Conservation (phyloP, 116 monocot genomes). For the Iris pallida region DNA sequence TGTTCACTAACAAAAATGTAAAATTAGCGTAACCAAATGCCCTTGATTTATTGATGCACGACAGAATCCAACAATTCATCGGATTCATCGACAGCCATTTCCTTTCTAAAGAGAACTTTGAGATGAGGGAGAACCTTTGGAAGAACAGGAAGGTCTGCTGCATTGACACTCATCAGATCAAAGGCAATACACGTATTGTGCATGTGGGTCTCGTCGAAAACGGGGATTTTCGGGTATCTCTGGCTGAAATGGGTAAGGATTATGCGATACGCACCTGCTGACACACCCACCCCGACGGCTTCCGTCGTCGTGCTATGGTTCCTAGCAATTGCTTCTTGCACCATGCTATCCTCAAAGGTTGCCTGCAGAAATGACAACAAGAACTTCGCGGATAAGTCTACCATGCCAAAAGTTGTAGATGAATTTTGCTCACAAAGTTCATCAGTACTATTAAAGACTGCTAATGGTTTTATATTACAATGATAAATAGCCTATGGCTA, state of each 20-base stretch:
- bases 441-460: too few species aligned
- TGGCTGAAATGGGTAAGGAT: constrained; percentile 92
- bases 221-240: constrained; percentile 85
- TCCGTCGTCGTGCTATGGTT: constrained; percentile 90
- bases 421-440: too few species aligned
- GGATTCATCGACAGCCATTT: constrained; percentile 37
- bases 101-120: constrained; percentile 32
- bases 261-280: constrained; percentile 57
- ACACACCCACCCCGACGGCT: constrained; percentile 56
- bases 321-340: constrained; percentile 63
- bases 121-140: constrained; percentile 34
- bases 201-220: constrained; percentile 44
- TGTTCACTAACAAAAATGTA: too few species aligned
- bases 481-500: too few species aligned
- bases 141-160: constrained; percentile 32
- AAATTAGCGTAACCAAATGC: too few species aligned
- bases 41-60: background rate
- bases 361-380: constrained; percentile 42
- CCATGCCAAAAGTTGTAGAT: background rate
- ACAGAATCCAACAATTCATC: constrained; percentile 36
- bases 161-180: constrained; percentile 41
- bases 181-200: constrained; percentile 39
- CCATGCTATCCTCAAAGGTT: constrained; percentile 83
- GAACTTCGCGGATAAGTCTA: background rate
- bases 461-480: too few species aligned